phyloP scores from a whole-genome alignment of 1,139 yeast genomes.

The Yamadazyma blattariae region DNA sequence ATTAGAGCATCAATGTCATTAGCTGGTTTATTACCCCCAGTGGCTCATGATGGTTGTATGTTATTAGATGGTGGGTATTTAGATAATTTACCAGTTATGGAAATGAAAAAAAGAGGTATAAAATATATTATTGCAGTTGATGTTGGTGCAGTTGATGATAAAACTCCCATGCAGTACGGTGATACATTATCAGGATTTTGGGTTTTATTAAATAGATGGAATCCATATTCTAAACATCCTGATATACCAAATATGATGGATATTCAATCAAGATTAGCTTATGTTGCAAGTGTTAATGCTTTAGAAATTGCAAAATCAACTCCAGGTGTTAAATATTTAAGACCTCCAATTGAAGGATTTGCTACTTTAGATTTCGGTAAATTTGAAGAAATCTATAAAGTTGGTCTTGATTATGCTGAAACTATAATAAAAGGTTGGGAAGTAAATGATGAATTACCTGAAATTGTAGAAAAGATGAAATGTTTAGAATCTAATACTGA shows the following conservation, averaged over 20 bases:
- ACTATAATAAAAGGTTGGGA: slow-evolving; percentile 53
- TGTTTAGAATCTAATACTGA: slow-evolving; percentile 1
- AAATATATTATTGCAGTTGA: slow-evolving; percentile 91
- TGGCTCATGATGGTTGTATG: slow-evolving; percentile 89
- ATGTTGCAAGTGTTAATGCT: slow-evolving; percentile 93
- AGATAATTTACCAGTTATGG: slow-evolving; percentile 88
- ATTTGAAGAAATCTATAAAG: slow-evolving; percentile 83
- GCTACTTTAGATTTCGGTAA: slow-evolving; percentile 92
- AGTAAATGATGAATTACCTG: slow-evolving; percentile 53
- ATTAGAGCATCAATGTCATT: slow-evolving; percentile 95
- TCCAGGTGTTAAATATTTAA: slow-evolving; percentile 82
- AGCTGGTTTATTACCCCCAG: slow-evolving; percentile 90
- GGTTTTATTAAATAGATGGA: slow-evolving; percentile 86
- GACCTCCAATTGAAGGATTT: slow-evolving; percentile 92
- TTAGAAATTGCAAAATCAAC: slow-evolving; percentile 81
- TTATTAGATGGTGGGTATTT: slow-evolving; percentile 93
- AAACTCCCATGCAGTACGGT: slow-evolving; percentile 88
- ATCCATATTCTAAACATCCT: slow-evolving; percentile 84
- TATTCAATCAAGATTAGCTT: slow-evolving; percentile 88
- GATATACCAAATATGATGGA: slow-evolving; percentile 94
- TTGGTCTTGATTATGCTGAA: slow-evolving; percentile 77
- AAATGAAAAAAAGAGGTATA: slow-evolving; percentile 88
- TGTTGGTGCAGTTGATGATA: slow-evolving; percentile 92
- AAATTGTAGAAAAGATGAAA: slow-evolving; percentile 50
- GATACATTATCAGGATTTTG: slow-evolving; percentile 91